Base-by-base conservation (phyloP, 1,284 basidiomycete species). In the Puccinia hordei region DNA sequence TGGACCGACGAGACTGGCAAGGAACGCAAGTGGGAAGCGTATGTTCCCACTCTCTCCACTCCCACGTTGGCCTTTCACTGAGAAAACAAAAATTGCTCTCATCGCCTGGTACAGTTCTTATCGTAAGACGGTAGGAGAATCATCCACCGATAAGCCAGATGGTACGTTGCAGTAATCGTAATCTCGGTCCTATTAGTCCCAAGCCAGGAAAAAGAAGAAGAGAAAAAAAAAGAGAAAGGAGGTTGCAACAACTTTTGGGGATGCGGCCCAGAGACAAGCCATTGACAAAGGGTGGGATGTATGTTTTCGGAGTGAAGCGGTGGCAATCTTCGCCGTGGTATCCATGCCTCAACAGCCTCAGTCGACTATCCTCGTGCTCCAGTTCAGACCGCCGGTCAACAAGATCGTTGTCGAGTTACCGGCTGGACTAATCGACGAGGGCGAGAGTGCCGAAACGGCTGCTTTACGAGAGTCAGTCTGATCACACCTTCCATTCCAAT, bases 1-100 rank as follows among this genome's bases (percentile, higher is more conserved):
- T 86, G 85, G 85, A 72, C 83, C 3, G 85, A 86, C 61, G 83
- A 84, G 0, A 75, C 82, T 1, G 85, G 85, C 35, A 84, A 82
- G 57, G 77, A 84, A 46, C 83, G 84, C 44, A 82, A 83, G 66
- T 86, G 85, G 85, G 85, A 86, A 55, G 83, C 83, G 44, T 84
- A 84, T 41, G 83, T 84, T 73, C 74, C 19, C 10, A 17, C 35
- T 19, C 35, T n/a, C n/a, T n/a, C n/a, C n/a, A n/a, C n/a, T n/a
- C n/a, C n/a, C n/a, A n/a, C n/a, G n/a, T n/a, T n/a, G n/a, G n/a
- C 17, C 30, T 8, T 2, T 59, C 30, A 9, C 10, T 9, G 12
- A 19, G 15, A 38, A 35, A 65, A 33, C 1, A 65, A 38, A 35
- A 22, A 69, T 49, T n/a, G n/a, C n/a, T 19, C 35, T n/a, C 15